A percentile compares a stretch with the other conserved stretches of the same genome.
phyloP scores from a whole-genome alignment of 441 rosid species.

The Erysimum pusillum region DNA sequence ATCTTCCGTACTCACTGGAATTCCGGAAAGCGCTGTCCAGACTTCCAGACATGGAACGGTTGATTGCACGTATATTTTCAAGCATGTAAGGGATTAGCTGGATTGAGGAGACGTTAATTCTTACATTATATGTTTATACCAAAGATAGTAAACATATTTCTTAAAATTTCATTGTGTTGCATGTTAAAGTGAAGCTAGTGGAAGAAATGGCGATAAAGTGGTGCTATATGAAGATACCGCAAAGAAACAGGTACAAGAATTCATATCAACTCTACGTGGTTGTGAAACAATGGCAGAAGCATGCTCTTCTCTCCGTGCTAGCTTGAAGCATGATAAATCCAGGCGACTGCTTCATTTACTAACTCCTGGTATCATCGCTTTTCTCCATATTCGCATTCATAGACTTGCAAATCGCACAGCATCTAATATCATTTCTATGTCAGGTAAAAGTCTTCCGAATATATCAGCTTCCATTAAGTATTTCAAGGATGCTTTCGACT shows the following conservation, averaged over 20 bases:
- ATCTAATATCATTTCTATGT: slow-evolving; percentile 46
- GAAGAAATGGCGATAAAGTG: slow-evolving; percentile 92
- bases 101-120: slow-evolving; percentile 18
- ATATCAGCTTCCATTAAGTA: slow-evolving; percentile 66
- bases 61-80: slow-evolving; percentile 87
- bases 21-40: slow-evolving; percentile 78
- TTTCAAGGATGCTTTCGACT: slow-evolving; percentile 94
- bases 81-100: slow-evolving; percentile 67
- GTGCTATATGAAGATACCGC: slow-evolving; percentile 91
- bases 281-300: slow-evolving; percentile 85
- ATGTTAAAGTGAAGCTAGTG: slow-evolving; percentile 83
- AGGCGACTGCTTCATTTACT: slow-evolving; percentile 70
- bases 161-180: slow-evolving; percentile 5
- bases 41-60: slow-evolving; percentile 97
- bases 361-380: slow-evolving; percentile 69
- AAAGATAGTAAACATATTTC: slow-evolving; percentile 18
- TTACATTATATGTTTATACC: slow-evolving; percentile 20
- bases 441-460: slow-evolving; percentile 83
- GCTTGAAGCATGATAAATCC: slow-evolving; percentile 77
- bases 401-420: slow-evolving; percentile 14
- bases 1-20: slow-evolving; percentile 69
- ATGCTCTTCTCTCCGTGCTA: slow-evolving; percentile 74
- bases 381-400: slow-evolving; percentile 35
- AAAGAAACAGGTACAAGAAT: slow-evolving; percentile 91
- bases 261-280: slow-evolving; percentile 86